phyloP scores from a whole-genome alignment of 495 filamentous ascomycete species.

The Chaetomium cochliodes region DNA sequence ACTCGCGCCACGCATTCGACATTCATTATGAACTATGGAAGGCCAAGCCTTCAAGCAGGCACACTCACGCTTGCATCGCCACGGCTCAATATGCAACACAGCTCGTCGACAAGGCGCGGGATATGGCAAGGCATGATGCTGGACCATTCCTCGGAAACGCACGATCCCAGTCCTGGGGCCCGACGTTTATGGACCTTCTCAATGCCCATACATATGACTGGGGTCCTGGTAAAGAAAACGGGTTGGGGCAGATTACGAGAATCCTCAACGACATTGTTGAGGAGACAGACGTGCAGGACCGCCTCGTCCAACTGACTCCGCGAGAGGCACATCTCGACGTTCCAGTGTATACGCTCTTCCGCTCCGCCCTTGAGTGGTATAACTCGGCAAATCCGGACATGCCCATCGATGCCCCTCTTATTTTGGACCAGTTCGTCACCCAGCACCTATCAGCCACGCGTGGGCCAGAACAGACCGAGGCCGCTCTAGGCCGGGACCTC shows the following conservation, averaged over 20 bases:
- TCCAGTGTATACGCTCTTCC: slow-evolving; percentile 15
- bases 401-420: background rate
- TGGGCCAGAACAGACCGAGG: background rate
- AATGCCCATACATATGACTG: slow-evolving; percentile 17
- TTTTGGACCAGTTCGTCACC: slow-evolving; percentile 19
- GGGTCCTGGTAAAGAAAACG: background rate
- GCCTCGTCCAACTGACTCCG: slow-evolving; percentile 4
- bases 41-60: too few relatives aligned
- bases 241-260: slow-evolving; percentile 13
- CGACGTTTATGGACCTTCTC: slow-evolving; percentile 11
- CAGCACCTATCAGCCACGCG: slow-evolving; percentile 14
- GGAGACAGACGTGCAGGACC: background rate
- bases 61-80: slow-evolving; percentile 11
- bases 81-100: slow-evolving; percentile 10
- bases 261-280: slow-evolving; percentile 3
- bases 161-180: background rate
- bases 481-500: background rate
- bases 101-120: background rate
- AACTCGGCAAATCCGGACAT: slow-evolving; percentile 1
- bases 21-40: slow-evolving; percentile 9
- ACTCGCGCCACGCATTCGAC: slow-evolving; percentile 14
- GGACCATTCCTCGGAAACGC: too few relatives aligned
- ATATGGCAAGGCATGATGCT: too few relatives aligned
- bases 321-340: slow-evolving; percentile 22
- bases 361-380: slow-evolving; percentile 19